Evolutionary conservation across 495 filamentous ascomycete genomes (phyloP).

Genomic region (Melanomma pulvis-pyrius): DNA sequence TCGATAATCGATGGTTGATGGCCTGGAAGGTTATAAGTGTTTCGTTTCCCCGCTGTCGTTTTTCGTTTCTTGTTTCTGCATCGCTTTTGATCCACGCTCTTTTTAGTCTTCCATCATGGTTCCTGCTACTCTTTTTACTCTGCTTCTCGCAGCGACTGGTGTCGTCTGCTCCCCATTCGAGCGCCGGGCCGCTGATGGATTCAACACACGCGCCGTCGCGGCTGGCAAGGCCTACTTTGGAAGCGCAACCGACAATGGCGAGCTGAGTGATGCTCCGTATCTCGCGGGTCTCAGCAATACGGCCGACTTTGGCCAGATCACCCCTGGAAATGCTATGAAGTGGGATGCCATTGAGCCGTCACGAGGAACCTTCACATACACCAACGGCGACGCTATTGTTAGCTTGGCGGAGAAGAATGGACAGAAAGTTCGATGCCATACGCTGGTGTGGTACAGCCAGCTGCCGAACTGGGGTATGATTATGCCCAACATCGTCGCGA

Average conservation of each 20-base stretch:
- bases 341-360: constrained; percentile 30
- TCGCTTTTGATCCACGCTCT: background rate
- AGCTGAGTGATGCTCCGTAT: constrained; percentile 57
- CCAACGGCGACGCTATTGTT: constrained; percentile 13
- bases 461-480: constrained; percentile 25
- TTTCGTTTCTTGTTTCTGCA: background rate
- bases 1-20: background rate
- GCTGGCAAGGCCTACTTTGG: constrained; percentile 62
- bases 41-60: constrained; percentile 2
- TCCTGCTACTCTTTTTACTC: background rate
- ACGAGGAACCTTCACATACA: constrained; percentile 14
- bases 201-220: constrained; percentile 57
- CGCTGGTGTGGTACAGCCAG: constrained; percentile 31
- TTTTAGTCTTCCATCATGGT: background rate
- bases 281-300: constrained; percentile 50
- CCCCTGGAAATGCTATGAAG: constrained; percentile 28
- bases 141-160: constrained; percentile 10
- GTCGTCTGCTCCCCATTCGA: constrained; percentile 7
- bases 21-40: background rate
- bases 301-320: constrained; percentile 45
- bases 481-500: background rate
- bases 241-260: constrained; percentile 59
- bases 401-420: constrained; percentile 20
- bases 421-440: constrained; percentile 25
- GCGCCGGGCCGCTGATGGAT: constrained; percentile 36